These are phyloP conservation scores for Talaromyces verruculosus DNA, from an alignment of 2,329 filamentous ascomycete genomes.

Conservation along the genomic window DNA sequence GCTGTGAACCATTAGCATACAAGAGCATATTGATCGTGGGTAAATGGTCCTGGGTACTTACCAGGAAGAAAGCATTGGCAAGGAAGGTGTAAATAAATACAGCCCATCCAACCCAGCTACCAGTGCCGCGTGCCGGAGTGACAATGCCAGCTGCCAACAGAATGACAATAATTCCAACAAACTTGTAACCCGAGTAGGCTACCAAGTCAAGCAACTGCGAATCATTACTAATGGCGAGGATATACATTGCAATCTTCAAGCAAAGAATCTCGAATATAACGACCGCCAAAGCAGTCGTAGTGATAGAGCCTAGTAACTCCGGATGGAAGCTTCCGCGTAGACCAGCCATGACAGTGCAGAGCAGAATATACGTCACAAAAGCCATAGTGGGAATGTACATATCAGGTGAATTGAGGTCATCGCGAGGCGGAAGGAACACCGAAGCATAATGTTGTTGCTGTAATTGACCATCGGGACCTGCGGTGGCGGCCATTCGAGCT, in stretches of 20 bases:
- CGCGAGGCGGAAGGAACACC: constrained; percentile 80
- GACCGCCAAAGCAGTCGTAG: constrained; percentile 77
- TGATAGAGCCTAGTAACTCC: constrained; percentile 85
- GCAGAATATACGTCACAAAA: constrained; percentile 92
- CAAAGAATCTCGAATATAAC: constrained; percentile 86
- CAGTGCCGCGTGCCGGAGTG: constrained; percentile 76
- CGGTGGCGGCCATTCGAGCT: constrained; percentile 49
- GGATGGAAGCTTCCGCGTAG: constrained; percentile 90
- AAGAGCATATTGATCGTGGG: no score
- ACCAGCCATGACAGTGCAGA: constrained; percentile 86
- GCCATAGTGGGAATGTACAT: constrained; percentile 99
- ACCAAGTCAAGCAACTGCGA: constrained; percentile 91
- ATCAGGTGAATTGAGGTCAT: constrained; percentile 96
- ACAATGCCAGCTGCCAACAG: constrained; percentile 75
- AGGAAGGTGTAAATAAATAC: constrained; percentile 90
- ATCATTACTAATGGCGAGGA: constrained; percentile 89
- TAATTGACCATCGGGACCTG: constrained; percentile 59
- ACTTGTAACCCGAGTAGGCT: constrained; percentile 97
- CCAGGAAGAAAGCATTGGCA: constrained; percentile 92
- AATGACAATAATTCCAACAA: constrained; percentile 92
- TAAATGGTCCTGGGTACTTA: constrained; percentile 36
- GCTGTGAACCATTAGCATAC: constrained; percentile 50
- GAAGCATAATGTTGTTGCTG: constrained; percentile 56
- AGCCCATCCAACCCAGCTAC: constrained; percentile 83
- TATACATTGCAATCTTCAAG: constrained; percentile 88